A percentile compares a stretch with the other conserved stretches of the same genome.
These are phyloP conservation scores for Porphyra umbilicalis DNA, from an alignment of 31 red algal genomes.

Conservation along the genomic window DNA sequence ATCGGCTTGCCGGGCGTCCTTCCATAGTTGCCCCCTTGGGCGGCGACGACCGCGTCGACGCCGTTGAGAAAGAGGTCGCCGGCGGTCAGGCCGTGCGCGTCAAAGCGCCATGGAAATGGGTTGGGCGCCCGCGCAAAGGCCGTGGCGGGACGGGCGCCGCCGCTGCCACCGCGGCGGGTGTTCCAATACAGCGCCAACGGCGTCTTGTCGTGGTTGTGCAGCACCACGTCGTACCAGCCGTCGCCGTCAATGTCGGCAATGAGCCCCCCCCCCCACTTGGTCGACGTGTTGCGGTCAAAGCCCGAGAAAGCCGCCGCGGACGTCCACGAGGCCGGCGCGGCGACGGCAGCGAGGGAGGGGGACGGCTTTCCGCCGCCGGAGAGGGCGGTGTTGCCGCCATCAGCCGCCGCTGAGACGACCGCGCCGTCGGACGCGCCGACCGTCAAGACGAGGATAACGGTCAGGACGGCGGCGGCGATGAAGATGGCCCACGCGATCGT, in stretches of 20 bases:
- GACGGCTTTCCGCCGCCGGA: no score
- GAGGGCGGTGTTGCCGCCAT: neutral
- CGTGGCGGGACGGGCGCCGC: neutral
- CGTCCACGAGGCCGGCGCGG: neutral
- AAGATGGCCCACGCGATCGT: no score
- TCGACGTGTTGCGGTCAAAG: neutral
- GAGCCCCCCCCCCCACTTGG: constrained; percentile 40
- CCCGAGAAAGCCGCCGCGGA: neutral
- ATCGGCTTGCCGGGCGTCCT: neutral
- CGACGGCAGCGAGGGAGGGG: no score
- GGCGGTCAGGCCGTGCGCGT: constrained; percentile 16
- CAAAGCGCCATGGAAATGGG: neutral
- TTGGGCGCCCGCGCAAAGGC: neutral
- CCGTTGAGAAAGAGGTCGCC: neutral
- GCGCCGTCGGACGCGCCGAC: no score
- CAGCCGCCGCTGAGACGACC: neutral
- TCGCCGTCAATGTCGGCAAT: constrained; percentile 56
- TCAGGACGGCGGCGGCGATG: no score
- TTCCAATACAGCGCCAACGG: constrained; percentile 6
- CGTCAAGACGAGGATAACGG: no score
- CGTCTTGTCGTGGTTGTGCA: constrained; percentile 37
- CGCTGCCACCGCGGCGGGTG: neutral
- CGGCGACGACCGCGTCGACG: neutral
- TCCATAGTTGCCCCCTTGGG: neutral
- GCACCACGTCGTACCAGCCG: constrained; percentile 44